Base-by-base conservation (phyloP, 768 basidiomycete genomes). In the Pleurotus citrinopileatus region DNA sequence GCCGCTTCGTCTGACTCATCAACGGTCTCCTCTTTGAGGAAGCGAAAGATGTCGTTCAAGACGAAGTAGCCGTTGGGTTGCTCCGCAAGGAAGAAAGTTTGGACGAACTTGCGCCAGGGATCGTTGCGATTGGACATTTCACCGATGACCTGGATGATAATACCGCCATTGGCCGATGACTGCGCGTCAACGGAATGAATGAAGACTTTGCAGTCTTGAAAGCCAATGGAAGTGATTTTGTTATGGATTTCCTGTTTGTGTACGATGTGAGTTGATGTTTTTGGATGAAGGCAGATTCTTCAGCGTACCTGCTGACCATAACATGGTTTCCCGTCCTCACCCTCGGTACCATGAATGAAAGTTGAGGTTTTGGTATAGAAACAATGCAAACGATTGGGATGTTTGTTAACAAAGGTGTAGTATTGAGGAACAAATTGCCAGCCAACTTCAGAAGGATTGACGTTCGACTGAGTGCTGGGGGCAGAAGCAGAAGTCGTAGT, bases 391-490 rank as follows among this genome's bases (percentile, higher is more conserved):
- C 94, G 90, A 73, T 90, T 79, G 65, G 96, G 96, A 58, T 94
- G 87, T 76, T 97, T 94, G 84, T 98, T 97, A 70, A 99, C 89
- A 79, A 91, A 96, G 63, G 91, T 96, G 77, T 99, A 99, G 77
- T 98, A 98, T 74, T 99, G 95, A 45, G 94, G 93, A 62, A 97
- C 94, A 76, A 98, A 98, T 74, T 98, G 94, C 94, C 94, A 98
- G 74, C 95, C 94, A 67, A 98, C 95, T 77, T 97, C 93, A 63
- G 87, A 92, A 71, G 90, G 90, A 77, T 87, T 76, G 77, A 91
- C 86, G 67, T 78, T 81, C 71, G 76, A 78, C 67, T 82, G 81
- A 62, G 73, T 63, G 61, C 71, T 57, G 60, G 72, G 65, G 63
- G 71, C 58, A 63, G 81, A 63, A 67, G 73, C 59, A 58, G 64